Percentiles rank a stretch among this genome's conserved stretches.
phyloP scores from a whole-genome alignment of 139 green algal species.

The Chlamydomonas sp. region DNA sequence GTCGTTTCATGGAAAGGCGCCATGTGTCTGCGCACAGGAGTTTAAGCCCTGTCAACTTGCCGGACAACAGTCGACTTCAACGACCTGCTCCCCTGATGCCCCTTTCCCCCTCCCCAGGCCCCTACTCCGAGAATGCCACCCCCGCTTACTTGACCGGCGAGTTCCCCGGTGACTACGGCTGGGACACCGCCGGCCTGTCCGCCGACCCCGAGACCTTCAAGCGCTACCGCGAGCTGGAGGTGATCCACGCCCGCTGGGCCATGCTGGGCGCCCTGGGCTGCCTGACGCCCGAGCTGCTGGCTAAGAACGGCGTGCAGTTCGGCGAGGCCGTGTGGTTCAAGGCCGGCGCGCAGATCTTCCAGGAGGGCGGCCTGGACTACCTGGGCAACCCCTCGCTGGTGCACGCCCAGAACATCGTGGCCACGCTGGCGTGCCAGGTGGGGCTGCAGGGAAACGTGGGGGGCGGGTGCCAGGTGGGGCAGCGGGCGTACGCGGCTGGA shows the following conservation, averaged over 20 bases:
- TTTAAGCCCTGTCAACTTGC: no score
- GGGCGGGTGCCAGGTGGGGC: no score
- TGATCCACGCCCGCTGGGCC: constrained; percentile 94
- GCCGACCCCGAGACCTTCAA: constrained; percentile 66
- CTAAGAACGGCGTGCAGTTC: no score
- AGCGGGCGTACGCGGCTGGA: no score
- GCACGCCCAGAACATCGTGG: constrained; percentile 96
- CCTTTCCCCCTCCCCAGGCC: neutral
- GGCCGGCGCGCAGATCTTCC: no score
- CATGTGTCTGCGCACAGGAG: no score
- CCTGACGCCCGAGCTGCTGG: constrained; percentile 59
- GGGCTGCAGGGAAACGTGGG: no score
- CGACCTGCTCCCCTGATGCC: neutral
- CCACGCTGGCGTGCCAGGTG: constrained; percentile 92
- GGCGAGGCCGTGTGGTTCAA: no score
- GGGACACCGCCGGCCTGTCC: constrained; percentile 80
- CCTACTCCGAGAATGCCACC: constrained; percentile 39
- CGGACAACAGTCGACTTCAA: neutral
- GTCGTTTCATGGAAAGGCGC: no score
- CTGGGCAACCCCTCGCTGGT: constrained; percentile 91
- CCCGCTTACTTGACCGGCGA: constrained; percentile 85
- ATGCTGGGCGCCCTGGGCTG: constrained; percentile 94
- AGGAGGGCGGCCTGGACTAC: no score
- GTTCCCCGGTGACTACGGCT: constrained; percentile 95
- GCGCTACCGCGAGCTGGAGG: constrained; percentile 63